Conservation (phyloP, 495 filamentous ascomycete genomes). For the Usnea hakonensis region DNA sequence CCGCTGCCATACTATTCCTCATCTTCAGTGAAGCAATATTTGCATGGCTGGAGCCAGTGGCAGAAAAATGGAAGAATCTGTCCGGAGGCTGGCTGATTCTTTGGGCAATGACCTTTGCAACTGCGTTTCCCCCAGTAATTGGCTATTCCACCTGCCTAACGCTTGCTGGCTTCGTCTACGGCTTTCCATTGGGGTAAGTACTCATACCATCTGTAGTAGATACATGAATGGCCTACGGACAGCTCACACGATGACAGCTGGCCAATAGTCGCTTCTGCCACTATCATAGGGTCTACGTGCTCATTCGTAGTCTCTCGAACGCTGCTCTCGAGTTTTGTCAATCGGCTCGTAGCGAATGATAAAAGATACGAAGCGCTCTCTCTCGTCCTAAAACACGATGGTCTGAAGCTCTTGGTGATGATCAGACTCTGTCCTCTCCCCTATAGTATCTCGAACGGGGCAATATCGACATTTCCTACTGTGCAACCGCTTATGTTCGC, state of each 20-base stretch:
- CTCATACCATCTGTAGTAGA: neutral
- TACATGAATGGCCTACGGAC: neutral
- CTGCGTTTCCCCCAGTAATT: conserved; percentile 84
- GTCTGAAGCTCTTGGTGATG: conserved; percentile 82
- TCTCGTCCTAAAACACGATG: conserved; percentile 68
- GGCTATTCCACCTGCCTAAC: conserved; percentile 86
- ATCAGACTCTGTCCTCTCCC: conserved; percentile 88
- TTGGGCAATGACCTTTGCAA: conserved; percentile 67
- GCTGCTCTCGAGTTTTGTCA: conserved; percentile 67
- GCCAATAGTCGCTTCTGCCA: conserved; percentile 74
- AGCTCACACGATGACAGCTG: conserved; percentile 42
- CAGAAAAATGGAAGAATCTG: conserved; percentile 62
- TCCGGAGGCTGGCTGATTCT: conserved; percentile 68
- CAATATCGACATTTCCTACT: conserved; percentile 85
- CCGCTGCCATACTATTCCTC: conserved; percentile 57
- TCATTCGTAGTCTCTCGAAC: conserved; percentile 75
- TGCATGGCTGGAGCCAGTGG: conserved; percentile 57
- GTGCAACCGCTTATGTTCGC: conserved; percentile 70
- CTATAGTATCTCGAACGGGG: conserved; percentile 92
- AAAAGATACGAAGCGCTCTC: conserved; percentile 65
- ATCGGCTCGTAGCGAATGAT: conserved; percentile 72
- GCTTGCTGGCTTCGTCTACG: conserved; percentile 86
- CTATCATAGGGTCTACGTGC: conserved; percentile 64
- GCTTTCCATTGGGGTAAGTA: conserved; percentile 70
- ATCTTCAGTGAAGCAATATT: conserved; percentile 74